Conservation (phyloP, 805 yeast species). For the Barnettozyma populi region DNA sequence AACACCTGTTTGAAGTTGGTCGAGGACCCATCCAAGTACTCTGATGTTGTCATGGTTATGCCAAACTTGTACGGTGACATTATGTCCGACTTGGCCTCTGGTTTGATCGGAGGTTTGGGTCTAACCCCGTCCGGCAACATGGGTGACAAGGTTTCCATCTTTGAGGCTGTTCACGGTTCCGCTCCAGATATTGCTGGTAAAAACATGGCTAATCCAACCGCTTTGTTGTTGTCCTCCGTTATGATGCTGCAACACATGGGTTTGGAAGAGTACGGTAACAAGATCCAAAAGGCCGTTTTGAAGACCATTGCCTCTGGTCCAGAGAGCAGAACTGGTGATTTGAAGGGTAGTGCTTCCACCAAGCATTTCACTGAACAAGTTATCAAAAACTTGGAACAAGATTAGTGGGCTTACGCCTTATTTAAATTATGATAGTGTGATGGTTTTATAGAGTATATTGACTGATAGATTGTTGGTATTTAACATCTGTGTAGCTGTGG, state of each 20-base stretch:
- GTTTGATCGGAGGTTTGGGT: slow-evolving; percentile 98
- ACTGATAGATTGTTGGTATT: neutral
- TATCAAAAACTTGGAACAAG: slow-evolving; percentile 42
- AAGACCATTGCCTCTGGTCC: slow-evolving; percentile 91
- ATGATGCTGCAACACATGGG: slow-evolving; percentile 99
- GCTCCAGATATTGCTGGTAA: slow-evolving; percentile 99
- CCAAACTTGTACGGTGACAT: slow-evolving; percentile 99
- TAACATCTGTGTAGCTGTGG: neutral
- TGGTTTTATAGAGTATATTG: slow-evolving; percentile 1
- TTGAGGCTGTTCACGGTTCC: slow-evolving; percentile 99
- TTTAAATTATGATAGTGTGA: slow-evolving; percentile 2
- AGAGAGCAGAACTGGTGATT: slow-evolving; percentile 93
- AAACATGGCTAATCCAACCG: slow-evolving; percentile 98
- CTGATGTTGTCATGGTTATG: slow-evolving; percentile 89
- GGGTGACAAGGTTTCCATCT: slow-evolving; percentile 96
- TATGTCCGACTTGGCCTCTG: slow-evolving; percentile 95
- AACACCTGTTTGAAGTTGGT: slow-evolving; percentile 91
- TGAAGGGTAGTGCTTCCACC: slow-evolving; percentile 90
- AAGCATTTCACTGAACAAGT: slow-evolving; percentile 88
- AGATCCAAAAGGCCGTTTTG: slow-evolving; percentile 81
- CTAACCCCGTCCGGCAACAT: slow-evolving; percentile 98
- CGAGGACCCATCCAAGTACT: slow-evolving; percentile 79
- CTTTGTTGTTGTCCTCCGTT: slow-evolving; percentile 87
- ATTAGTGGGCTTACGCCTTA: neutral
- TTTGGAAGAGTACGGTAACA: slow-evolving; percentile 72